Evolutionary conservation across 306 rosid genomes (phyloP).

Genomic region (Fragaria ananassa): DNA sequence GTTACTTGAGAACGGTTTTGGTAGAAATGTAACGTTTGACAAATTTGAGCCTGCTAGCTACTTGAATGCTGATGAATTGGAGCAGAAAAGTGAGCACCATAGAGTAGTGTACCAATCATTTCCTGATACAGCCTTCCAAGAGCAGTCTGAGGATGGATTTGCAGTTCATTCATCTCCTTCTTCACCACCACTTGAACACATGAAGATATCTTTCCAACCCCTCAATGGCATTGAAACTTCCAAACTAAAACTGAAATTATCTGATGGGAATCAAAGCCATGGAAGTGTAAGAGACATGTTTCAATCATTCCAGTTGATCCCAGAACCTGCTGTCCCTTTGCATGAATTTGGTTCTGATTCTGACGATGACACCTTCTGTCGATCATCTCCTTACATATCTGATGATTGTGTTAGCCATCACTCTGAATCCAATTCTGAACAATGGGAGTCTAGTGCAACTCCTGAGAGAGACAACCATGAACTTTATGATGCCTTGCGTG

Average conservation of each 20-base stretch:
- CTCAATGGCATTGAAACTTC: slow-evolving; percentile 55
- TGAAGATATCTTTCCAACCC: slow-evolving; percentile 93
- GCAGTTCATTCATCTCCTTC: slow-evolving; percentile 56
- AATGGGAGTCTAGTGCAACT: slow-evolving; percentile 77
- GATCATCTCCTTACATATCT: slow-evolving; percentile 75
- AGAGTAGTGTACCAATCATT: slow-evolving; percentile 25
- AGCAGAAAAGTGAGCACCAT: slow-evolving; percentile 39
- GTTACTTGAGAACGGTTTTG: slow-evolving; percentile 64
- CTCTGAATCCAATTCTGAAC: slow-evolving; percentile 68
- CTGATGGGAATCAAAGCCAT: slow-evolving; percentile 60
- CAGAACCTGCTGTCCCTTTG: slow-evolving; percentile 56
- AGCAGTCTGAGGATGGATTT: slow-evolving; percentile 42
- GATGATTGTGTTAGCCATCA: slow-evolving; percentile 70
- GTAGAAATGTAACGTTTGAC: slow-evolving; percentile 46
- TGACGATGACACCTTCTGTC: slow-evolving; percentile 89
- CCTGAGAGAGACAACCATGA: slow-evolving; percentile 50
- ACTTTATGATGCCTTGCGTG: slow-evolving; percentile 43
- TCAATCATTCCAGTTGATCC: slow-evolving; percentile 86
- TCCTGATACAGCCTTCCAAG: slow-evolving; percentile 39
- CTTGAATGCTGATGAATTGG: slow-evolving; percentile 42
- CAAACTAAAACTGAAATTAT: slow-evolving; percentile 68
- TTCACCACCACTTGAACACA: slow-evolving; percentile 94
- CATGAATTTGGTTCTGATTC: slow-evolving; percentile 63
- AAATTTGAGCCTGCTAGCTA: slow-evolving; percentile 39
- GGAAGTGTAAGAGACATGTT: slow-evolving; percentile 59